Percentiles rank a stretch among this genome's conserved stretches.
Conservation (phyloP, 805 yeast genomes). For the Metahyphopichia silvanorum region DNA sequence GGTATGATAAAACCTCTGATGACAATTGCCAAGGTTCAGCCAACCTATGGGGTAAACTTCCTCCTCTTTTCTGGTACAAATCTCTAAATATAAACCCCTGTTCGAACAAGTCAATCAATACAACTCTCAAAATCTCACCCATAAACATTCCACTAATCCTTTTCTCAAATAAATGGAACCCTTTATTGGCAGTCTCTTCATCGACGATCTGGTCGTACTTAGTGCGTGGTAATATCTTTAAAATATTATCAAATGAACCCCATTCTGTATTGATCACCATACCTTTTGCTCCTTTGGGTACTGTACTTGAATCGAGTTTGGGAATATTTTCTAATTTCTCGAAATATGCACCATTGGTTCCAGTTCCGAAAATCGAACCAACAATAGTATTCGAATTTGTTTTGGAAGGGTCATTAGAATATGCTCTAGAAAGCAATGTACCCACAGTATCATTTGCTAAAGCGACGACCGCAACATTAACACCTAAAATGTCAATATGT, state of each 20-base stretch:
- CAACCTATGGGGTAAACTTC: constrained; percentile 57
- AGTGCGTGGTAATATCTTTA: constrained; percentile 72
- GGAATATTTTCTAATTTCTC: constrained; percentile 72
- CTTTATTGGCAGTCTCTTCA: constrained; percentile 70
- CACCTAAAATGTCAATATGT: constrained; percentile 55
- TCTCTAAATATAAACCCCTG: constrained; percentile 58
- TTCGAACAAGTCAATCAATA: constrained; percentile 64
- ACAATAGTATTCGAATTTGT: constrained; percentile 73
- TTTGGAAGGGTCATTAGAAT: constrained; percentile 59
- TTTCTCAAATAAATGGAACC: constrained; percentile 89
- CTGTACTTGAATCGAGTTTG: constrained; percentile 50
- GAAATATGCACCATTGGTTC: constrained; percentile 93
- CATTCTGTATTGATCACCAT: constrained; percentile 96
- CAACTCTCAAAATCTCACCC: constrained; percentile 83
- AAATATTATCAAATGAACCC: constrained; percentile 93
- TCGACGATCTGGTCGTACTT: constrained; percentile 75
- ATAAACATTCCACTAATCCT: constrained; percentile 89
- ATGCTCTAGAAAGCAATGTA: constrained; percentile 84
- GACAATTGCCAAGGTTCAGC: constrained; percentile 75
- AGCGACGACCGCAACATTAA: constrained; percentile 76
- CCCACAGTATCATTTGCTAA: constrained; percentile 96
- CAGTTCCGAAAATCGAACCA: constrained; percentile 95
- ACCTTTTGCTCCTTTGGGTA: constrained; percentile 49
- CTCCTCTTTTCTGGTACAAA: constrained; percentile 38
- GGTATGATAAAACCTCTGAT: constrained; percentile 79